Percentiles rank a stretch among this genome's conserved stretches.
Evolutionary conservation across 1,284 basidiomycete species (phyloP).

Genomic region (Apiotrichum sp.): DNA sequence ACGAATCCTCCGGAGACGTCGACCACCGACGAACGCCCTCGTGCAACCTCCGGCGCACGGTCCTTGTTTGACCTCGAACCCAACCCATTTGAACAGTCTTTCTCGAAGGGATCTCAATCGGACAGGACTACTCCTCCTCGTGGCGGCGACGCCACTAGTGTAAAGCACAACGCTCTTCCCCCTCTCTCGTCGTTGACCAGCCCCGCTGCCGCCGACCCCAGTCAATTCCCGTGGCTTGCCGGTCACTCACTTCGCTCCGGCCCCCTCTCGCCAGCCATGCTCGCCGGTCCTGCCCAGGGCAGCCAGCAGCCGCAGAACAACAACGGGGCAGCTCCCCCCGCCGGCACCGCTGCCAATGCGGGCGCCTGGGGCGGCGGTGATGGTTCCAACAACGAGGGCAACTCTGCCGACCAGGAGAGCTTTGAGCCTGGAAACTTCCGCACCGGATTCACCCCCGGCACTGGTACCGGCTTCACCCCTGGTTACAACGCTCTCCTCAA

Average conservation of each 20-base stretch:
- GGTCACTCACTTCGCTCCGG: conserved; percentile 73
- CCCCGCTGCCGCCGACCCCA: conserved; percentile 60
- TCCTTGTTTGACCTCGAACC: conserved; percentile 62
- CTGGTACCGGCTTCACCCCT: conserved; percentile 72
- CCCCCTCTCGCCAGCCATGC: conserved; percentile 90
- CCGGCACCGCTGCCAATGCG: neutral
- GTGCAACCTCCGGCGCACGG: conserved; percentile 11
- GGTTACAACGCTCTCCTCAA: conserved; percentile 42
- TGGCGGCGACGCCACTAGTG: conserved; percentile 41
- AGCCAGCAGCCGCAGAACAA: conserved; percentile 10
- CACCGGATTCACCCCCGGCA: conserved; percentile 63
- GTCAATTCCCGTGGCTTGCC: conserved; percentile 63
- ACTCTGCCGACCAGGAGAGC: conserved; percentile 43
- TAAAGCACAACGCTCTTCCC: conserved; percentile 59
- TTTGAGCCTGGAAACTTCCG: conserved; percentile 67
- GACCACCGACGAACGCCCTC: conserved; percentile 3
- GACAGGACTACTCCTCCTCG: conserved; percentile 48
- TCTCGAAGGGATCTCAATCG: conserved; percentile 55
- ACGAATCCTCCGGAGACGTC: conserved; percentile 1
- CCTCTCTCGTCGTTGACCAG: conserved; percentile 79
- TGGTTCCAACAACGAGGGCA: conserved; percentile 7
- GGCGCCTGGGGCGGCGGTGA: conserved; percentile 7
- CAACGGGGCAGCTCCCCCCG: neutral
- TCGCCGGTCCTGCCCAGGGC: conserved; percentile 61
- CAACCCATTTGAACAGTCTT: conserved; percentile 95